Conservation (phyloP, 306 rosid genomes). For the Prunus mume region DNA sequence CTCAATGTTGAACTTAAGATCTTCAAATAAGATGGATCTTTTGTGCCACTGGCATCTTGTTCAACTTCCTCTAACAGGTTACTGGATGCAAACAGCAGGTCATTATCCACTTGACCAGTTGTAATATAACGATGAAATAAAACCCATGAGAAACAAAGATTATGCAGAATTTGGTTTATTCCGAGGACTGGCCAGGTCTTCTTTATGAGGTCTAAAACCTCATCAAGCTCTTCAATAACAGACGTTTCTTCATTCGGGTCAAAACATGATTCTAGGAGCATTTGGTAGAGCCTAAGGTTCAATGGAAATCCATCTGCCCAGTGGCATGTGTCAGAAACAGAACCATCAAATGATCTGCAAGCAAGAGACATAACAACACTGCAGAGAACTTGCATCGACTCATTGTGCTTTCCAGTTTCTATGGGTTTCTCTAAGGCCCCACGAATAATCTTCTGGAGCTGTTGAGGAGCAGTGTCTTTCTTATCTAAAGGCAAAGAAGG, state of each 20-base stretch:
- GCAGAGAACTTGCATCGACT: constrained; percentile 60
- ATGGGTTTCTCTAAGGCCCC: constrained; percentile 66
- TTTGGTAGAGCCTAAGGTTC: constrained; percentile 86
- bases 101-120: constrained; percentile 73
- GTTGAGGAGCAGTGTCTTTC: constrained; percentile 52
- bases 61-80: constrained; percentile 72
- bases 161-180: constrained; percentile 75
- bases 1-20: constrained; percentile 49
- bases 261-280: constrained; percentile 84
- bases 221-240: constrained; percentile 91
- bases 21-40: constrained; percentile 52
- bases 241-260: constrained; percentile 63
- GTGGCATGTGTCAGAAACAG: constrained; percentile 61
- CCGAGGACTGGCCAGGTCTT: constrained; percentile 92
- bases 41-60: constrained; percentile 46
- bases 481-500: constrained; percentile 68
- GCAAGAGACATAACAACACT: constrained; percentile 67
- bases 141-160: constrained; percentile 83
- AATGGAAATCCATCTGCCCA: constrained; percentile 97
- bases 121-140: constrained; percentile 69
- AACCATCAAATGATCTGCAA: constrained; percentile 69
- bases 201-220: constrained; percentile 85
- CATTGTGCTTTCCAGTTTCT: constrained; percentile 53
- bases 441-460: constrained; percentile 50
- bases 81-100: constrained; percentile 78